phyloP scores from a whole-genome alignment of 2,329 filamentous ascomycete species.

The Penicillium frequentans region DNA sequence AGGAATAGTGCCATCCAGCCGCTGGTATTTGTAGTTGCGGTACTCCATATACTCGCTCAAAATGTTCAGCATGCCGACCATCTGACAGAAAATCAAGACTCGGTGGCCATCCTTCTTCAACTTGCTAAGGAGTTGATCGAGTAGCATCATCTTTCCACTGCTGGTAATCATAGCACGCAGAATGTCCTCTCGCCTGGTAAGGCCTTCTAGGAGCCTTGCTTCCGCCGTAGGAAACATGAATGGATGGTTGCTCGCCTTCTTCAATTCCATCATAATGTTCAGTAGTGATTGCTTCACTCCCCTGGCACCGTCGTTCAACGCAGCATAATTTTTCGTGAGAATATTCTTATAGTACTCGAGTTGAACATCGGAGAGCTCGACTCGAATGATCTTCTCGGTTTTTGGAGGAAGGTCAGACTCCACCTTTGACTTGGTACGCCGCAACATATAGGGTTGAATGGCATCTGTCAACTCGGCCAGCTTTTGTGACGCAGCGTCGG shows the following conservation, averaged over 20 bases:
- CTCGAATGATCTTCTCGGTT: constrained; percentile 97
- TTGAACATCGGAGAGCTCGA: constrained; percentile 94
- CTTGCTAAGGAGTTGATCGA: constrained; percentile 93
- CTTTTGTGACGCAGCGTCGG: constrained; percentile 80
- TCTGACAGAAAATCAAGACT: constrained; percentile 97
- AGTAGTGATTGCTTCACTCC: constrained; percentile 93
- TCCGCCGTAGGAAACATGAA: constrained; percentile 97
- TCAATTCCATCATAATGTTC: constrained; percentile 99
- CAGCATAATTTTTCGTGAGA: constrained; percentile 91
- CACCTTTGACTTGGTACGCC: constrained; percentile 94
- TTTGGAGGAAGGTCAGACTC: constrained; percentile 96
- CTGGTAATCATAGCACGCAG: constrained; percentile 92
- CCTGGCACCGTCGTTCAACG: constrained; percentile 82
- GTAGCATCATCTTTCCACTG: constrained; percentile 99
- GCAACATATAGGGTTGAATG: constrained; percentile 91
- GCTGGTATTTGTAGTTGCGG: constrained; percentile 92
- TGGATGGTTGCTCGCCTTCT: constrained; percentile 98
- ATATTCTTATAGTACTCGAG: constrained; percentile 99
- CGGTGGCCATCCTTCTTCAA: constrained; percentile 91
- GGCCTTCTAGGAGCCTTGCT: constrained; percentile 79
- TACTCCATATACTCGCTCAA: constrained; percentile 90
- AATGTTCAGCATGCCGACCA: constrained; percentile 98
- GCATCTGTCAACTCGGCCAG: constrained; percentile 79
- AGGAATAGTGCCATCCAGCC: constrained; percentile 91
- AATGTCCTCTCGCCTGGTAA: constrained; percentile 79